Percentiles rank a stretch among this genome's conserved stretches.
Evolutionary conservation across 2,329 filamentous ascomycete genomes (phyloP).

Genomic region (Ceratocystiopsis minuta): DNA sequence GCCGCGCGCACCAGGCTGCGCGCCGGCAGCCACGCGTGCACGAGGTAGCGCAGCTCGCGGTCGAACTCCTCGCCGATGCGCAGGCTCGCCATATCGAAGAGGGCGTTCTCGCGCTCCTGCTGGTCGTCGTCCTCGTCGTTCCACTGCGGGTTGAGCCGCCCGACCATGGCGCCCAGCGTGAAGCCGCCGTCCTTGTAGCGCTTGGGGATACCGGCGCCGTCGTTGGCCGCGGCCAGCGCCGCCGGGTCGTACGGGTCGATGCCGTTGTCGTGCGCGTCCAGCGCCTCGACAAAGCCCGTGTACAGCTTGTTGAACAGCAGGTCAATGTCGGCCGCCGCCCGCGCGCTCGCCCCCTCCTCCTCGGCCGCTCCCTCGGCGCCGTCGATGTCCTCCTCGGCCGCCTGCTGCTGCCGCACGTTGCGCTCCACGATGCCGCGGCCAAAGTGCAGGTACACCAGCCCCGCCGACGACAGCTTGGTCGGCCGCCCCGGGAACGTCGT

Average conservation of each 20-base stretch:
- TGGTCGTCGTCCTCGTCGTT: constrained; percentile 53
- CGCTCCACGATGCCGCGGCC: constrained; percentile 66
- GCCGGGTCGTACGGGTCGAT: constrained; percentile 64
- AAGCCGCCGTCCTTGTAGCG: constrained; percentile 71
- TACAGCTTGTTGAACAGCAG: constrained; percentile 81
- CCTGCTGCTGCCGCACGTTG: constrained; percentile 24
- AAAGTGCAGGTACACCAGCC: constrained; percentile 91
- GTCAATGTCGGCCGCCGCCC: constrained; percentile 48
- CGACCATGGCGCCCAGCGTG: constrained; percentile 67
- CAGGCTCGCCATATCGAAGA: constrained; percentile 57
- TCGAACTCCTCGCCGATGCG: constrained; percentile 85
- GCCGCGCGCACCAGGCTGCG: constrained; percentile 51
- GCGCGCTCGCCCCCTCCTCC: constrained; percentile 16
- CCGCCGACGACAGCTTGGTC: constrained; percentile 87
- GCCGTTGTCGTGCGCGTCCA: constrained; percentile 96
- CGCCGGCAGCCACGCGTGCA: constrained; percentile 69
- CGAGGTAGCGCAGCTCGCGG: constrained; percentile 59
- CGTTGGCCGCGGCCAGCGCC: constrained; percentile 32
- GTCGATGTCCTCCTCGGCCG: not conserved
- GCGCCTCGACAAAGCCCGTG: constrained; percentile 80
- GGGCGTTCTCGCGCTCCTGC: constrained; percentile 56
- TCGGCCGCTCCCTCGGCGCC: constrained; percentile 21
- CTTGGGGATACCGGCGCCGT: constrained; percentile 51
- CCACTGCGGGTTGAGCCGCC: constrained; percentile 62
- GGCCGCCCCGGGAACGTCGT: constrained; percentile 66